These are phyloP conservation scores for Populus hybrid DNA, from an alignment of 441 rosid genomes.

Conservation along the genomic window DNA sequence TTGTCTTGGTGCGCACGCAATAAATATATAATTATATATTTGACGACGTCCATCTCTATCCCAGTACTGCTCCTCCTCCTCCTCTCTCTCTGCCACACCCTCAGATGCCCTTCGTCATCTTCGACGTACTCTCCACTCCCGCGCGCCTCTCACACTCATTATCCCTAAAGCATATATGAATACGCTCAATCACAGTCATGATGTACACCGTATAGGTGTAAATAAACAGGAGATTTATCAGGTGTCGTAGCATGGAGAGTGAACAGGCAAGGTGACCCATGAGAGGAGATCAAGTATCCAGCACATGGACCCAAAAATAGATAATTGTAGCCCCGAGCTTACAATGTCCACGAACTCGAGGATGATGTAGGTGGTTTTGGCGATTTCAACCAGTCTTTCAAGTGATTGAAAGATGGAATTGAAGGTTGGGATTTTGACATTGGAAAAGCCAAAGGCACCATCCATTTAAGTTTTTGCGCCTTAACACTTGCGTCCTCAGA, in stretches of 20 bases:
- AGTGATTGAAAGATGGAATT: conserved; percentile 30
- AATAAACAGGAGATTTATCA: neutral
- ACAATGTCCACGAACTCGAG: conserved; percentile 25
- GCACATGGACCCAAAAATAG: conserved; percentile 29
- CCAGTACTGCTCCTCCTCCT: conserved; percentile 1
- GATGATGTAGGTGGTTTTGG: conserved; percentile 17
- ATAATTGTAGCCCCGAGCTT: conserved; percentile 27
- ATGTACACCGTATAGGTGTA: too few relatives aligned
- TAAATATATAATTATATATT: neutral
- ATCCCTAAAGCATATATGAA: too few relatives aligned
- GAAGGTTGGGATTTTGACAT: conserved; percentile 27
- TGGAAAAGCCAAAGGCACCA: conserved; percentile 1
- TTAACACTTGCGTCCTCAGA: neutral
- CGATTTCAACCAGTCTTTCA: neutral
- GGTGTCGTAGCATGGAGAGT: conserved; percentile 15
- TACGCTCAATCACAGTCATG: too few relatives aligned
- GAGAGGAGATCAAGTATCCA: conserved; percentile 31
- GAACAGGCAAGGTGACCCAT: conserved; percentile 30
- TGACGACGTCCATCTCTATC: conserved; percentile 22
- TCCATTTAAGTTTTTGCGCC: neutral
- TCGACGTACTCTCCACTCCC: neutral
- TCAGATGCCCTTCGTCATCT: neutral
- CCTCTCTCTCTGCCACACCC: neutral
- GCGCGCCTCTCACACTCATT: neutral
- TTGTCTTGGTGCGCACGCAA: conserved; percentile 24